These are phyloP conservation scores for Colletotrichum lupini DNA, from an alignment of 2,329 filamentous ascomycete species.

Conservation along the genomic window DNA sequence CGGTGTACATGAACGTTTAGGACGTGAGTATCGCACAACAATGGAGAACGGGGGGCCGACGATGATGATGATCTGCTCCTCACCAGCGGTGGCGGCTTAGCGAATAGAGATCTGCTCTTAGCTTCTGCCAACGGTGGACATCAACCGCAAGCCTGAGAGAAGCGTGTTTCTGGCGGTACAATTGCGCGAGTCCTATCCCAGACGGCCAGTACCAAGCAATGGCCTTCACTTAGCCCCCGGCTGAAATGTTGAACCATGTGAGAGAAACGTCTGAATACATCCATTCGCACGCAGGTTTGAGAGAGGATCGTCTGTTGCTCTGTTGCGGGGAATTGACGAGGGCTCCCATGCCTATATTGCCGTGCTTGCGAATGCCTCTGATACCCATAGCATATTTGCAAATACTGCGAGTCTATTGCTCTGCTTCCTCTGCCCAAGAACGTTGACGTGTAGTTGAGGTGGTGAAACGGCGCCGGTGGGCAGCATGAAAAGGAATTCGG, in stretches of 20 bases:
- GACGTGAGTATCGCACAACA: not conserved
- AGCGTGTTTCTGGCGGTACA: conserved; percentile 6
- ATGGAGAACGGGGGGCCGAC: not conserved
- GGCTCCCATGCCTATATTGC: not conserved
- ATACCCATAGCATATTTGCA: too few species aligned
- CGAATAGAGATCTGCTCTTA: conserved; percentile 4
- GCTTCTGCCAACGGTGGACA: not conserved
- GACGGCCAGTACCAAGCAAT: not conserved
- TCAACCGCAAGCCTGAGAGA: not conserved
- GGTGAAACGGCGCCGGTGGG: conserved; percentile 19
- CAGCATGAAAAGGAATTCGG: conserved; percentile 8
- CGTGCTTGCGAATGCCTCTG: too few species aligned
- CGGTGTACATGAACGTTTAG: conserved; percentile 9
- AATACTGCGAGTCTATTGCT: not conserved
- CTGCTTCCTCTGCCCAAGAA: not conserved
- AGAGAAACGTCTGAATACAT: not conserved
- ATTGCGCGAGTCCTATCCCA: conserved; percentile 6
- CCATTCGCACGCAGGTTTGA: not conserved
- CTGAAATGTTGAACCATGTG: not conserved
- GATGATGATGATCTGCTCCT: conserved; percentile 13
- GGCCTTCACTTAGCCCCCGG: not conserved
- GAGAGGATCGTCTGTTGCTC: not conserved
- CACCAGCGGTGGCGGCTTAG: conserved; percentile 1
- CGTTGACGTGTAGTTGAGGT: not conserved
- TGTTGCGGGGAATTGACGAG: conserved; percentile 2